Evolutionary conservation across 2,329 filamentous ascomycete genomes (phyloP).

Genomic region (Pestalotiopsis sp.): DNA sequence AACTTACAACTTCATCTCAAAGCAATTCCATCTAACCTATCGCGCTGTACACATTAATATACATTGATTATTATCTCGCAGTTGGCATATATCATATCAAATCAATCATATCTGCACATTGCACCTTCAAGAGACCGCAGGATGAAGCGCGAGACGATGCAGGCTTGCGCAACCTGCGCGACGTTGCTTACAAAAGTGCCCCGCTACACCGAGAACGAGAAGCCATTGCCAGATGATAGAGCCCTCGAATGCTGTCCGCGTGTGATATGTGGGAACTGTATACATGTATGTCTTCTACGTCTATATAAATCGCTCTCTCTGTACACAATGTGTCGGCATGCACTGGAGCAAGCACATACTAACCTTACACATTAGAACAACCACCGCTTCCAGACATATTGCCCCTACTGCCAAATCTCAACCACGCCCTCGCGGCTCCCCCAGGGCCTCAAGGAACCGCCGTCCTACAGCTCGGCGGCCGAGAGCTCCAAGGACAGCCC

Average conservation of each 20-base stretch:
- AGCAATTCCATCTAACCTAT: too few species aligned
- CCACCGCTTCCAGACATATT: slow-evolving; percentile 66
- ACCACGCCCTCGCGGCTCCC: slow-evolving; percentile 58
- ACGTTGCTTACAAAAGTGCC: slow-evolving; percentile 59
- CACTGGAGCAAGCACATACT: not conserved
- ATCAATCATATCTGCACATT: too few species aligned
- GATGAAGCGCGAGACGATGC: slow-evolving; percentile 20
- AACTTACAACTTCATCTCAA: too few species aligned
- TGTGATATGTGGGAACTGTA: slow-evolving; percentile 72
- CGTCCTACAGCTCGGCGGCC: slow-evolving; percentile 57
- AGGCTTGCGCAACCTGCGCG: slow-evolving; percentile 73
- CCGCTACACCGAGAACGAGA: slow-evolving; percentile 57
- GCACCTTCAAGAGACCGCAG: not conserved
- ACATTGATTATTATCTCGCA: not conserved
- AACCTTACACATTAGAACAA: slow-evolving; percentile 54
- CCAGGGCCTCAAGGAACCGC: slow-evolving; percentile 70
- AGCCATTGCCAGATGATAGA: slow-evolving; percentile 61
- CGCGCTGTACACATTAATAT: too few species aligned
- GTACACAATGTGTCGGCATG: not conserved
- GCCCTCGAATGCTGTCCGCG: slow-evolving; percentile 70
- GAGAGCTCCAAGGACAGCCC: slow-evolving; percentile 27
- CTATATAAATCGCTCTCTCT: not conserved
- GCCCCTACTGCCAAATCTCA: slow-evolving; percentile 79
- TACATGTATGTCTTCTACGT: slow-evolving; percentile 52
- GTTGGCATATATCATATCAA: too few species aligned